Percentiles rank a stretch among this genome's conserved stretches.
phyloP scores from a whole-genome alignment of 257 asterid species.

The Thymus mandschuricus region DNA sequence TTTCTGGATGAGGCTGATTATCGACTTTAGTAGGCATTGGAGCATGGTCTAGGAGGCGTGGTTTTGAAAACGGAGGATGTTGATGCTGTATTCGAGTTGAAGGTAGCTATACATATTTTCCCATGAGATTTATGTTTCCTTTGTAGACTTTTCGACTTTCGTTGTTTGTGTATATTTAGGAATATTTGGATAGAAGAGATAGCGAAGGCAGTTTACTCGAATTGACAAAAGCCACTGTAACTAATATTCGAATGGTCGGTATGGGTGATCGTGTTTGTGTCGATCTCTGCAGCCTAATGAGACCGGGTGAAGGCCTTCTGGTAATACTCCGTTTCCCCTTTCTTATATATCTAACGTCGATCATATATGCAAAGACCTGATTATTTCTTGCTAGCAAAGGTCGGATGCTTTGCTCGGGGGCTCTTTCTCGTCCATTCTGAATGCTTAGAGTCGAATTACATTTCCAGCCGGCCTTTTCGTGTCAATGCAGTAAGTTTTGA shows the following conservation, averaged over 20 bases:
- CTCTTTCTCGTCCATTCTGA: conserved; percentile 94
- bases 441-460: conserved; percentile 85
- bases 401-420: conserved; percentile 94
- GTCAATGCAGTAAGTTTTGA: conserved; percentile 80
- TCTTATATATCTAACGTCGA: conserved; percentile 4
- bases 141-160: conserved; percentile 26
- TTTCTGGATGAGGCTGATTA: conserved; percentile 7
- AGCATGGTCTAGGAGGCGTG: conserved; percentile 86
- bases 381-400: conserved; percentile 42
- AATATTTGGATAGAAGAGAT: conserved; percentile 69
- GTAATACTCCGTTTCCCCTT: conserved; percentile 39
- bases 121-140: conserved; percentile 2
- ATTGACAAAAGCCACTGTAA: conserved; percentile 62
- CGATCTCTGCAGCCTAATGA: conserved; percentile 91
- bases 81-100: conserved; percentile 64
- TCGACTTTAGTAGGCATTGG: conserved; percentile 72
- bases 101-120: conserved; percentile 47
- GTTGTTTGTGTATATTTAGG: conserved; percentile 44
- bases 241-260: conserved; percentile 69
- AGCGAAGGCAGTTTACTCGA: conserved; percentile 55
- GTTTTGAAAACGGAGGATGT: conserved; percentile 77
- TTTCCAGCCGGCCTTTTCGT: conserved; percentile 93
- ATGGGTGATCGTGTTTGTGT: conserved; percentile 97
- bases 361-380: conserved; percentile 21
- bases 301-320: conserved; percentile 98